Evolutionary conservation across 2,329 filamentous ascomycete species (phyloP).

Genomic region (Phaeomoniella chlamydospora): DNA sequence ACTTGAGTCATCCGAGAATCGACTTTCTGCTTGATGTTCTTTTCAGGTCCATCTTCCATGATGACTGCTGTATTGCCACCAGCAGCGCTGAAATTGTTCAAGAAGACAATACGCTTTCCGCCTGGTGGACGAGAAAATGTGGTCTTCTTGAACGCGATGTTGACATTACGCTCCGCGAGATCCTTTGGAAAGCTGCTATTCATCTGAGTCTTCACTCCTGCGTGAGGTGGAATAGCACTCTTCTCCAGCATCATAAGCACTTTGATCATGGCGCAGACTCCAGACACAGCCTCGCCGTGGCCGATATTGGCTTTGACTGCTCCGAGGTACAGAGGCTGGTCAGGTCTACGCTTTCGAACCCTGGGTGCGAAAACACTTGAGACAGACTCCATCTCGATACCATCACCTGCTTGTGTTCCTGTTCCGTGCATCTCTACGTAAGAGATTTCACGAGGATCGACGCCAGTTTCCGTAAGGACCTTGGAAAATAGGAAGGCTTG

Average conservation of each 20-base stretch:
- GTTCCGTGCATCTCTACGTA: conserved; percentile 27
- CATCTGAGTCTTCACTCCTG: conserved; percentile 45
- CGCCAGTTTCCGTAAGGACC: conserved; percentile 19
- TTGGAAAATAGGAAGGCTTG: conserved; percentile 21
- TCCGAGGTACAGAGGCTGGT: conserved; percentile 17
- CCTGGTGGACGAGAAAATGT: conserved; percentile 14
- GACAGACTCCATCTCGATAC: conserved; percentile 21
- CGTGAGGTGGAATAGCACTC: conserved; percentile 48
- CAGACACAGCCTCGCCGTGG: conserved; percentile 30
- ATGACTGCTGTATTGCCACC: conserved; percentile 58
- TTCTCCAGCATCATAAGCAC: conserved; percentile 52
- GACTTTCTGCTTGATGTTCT: conserved; percentile 13
- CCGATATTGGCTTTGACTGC: conserved; percentile 22
- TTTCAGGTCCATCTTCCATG: conserved; percentile 43
- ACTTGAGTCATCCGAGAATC: conserved; percentile 44
- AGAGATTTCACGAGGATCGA: conserved; percentile 20
- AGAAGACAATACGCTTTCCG: conserved; percentile 22
- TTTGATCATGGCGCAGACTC: conserved; percentile 37
- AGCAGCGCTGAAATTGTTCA: conserved; percentile 59
- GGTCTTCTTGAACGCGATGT: conserved; percentile 29
- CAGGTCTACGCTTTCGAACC: conserved; percentile 12
- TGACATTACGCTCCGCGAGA: conserved; percentile 17
- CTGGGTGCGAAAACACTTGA: conserved; percentile 18
- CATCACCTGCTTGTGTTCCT: conserved; percentile 25
- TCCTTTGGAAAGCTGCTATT: conserved; percentile 20